Base-by-base conservation (phyloP, 331 rosid genomes). In the Malus hybrid region DNA sequence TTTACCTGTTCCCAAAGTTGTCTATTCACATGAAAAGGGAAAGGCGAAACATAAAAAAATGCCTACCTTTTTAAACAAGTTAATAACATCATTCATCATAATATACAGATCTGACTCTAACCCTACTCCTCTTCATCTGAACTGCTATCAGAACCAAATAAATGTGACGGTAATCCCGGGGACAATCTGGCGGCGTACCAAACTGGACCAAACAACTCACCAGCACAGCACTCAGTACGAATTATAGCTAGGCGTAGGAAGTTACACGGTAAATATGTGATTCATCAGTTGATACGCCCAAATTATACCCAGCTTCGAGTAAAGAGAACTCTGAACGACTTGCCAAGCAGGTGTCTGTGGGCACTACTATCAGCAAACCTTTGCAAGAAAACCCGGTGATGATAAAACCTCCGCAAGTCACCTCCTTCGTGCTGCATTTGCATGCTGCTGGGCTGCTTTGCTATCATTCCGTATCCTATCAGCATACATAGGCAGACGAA, bases 401-500 rank as follows among this genome's bases (percentile, higher is more conserved):
- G 79, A 62, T 44, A 33, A 78, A 36, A 63, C 62, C 77, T 52
- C 52, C 13, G 18, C 57, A 52, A 52, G 53, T 89, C 80, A 93
- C 91, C 90, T 88, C 64, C 97, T 85, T 74, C 96, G 86, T 19
- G 82, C 90, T 6, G 81, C 79, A 80, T 71, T 84, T 7, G 78
- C 73, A 75, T 89, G 94, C 75, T 87, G 92, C 64, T 84, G 89
- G 9, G 90, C 96, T 20, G 89, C 97, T 79, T 93, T 91, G 79
- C 97, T 91, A 67, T 93, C 98, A 18, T n/a, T 91, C 79, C 76
- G 75, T 75, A 93, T 93, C 86, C 98, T 84, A 78, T 91, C 97
- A 15, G 96, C 96, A 77, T 93, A 93, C 98, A 93, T 93, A 65
- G 98, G 98, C 78, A 93, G 87, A 53, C 90, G 84, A 74, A 93